These are phyloP conservation scores for Corymbia maculata DNA, from an alignment of 345 rosid species.

Conservation along the genomic window DNA sequence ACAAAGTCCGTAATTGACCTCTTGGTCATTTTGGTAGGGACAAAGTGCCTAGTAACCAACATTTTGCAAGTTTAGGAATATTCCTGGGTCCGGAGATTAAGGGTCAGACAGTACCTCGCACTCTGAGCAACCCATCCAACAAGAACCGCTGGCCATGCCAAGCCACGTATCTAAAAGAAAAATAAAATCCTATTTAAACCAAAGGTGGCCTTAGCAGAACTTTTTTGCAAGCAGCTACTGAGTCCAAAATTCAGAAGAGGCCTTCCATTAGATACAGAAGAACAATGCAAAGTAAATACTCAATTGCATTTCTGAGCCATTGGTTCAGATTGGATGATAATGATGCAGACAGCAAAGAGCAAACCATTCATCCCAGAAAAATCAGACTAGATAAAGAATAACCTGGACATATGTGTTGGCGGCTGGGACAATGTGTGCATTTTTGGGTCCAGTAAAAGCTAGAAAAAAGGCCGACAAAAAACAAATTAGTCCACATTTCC, in stretches of 20 bases:
- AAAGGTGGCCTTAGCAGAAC: not conserved
- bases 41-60: not conserved
- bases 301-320: not conserved
- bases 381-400: not conserved
- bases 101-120: slow-evolving; percentile 17
- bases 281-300: not conserved
- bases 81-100: not conserved
- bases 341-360: not conserved
- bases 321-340: not conserved
- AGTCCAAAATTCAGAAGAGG: not conserved
- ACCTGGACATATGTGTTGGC: slow-evolving; percentile 43
- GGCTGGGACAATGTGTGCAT: slow-evolving; percentile 24
- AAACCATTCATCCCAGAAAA: not conserved
- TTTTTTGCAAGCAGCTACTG: not conserved
- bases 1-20: not conserved
- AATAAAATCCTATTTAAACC: not conserved
- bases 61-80: not conserved
- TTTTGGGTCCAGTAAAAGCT: slow-evolving; percentile 35
- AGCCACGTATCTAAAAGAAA: slow-evolving; percentile 19
- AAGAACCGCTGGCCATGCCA: slow-evolving; percentile 34
- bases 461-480: not conserved
- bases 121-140: slow-evolving; percentile 43
- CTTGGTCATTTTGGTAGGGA: not conserved
- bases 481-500: not conserved
- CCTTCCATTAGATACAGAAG: not conserved